A percentile compares a stretch with the other conserved stretches of the same genome.
Conservation (phyloP, 2,329 filamentous ascomycete genomes). For the Paraconiothyrium sp. region DNA sequence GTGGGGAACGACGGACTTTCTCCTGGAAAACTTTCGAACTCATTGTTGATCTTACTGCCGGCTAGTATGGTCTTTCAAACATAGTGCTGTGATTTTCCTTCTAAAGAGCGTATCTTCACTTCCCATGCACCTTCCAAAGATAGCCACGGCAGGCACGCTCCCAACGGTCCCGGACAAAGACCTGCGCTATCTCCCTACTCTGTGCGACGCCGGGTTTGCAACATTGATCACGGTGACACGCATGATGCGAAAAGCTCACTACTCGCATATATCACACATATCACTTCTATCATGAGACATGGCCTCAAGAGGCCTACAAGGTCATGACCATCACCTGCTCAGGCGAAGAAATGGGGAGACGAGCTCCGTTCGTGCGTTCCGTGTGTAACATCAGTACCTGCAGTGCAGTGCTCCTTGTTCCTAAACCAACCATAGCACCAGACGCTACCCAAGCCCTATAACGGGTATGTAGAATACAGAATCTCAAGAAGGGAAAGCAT, state of each 20-base stretch:
- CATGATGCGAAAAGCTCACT: neutral
- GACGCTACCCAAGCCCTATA: constrained; percentile 24
- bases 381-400: constrained; percentile 11
- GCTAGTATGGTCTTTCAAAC: too few species aligned
- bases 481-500: constrained; percentile 26
- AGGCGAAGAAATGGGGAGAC: constrained; percentile 2
- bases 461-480: constrained; percentile 40
- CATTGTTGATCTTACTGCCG: too few species aligned
- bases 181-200: neutral
- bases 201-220: too few species aligned
- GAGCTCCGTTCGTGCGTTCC: constrained; percentile 17
- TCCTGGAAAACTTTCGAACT: neutral
- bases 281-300: neutral
- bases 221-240: neutral
- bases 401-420: constrained; percentile 14
- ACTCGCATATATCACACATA: neutral
- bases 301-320: neutral
- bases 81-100: too few species aligned
- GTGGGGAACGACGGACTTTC: neutral
- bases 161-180: too few species aligned
- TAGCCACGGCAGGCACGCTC: too few species aligned
- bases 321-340: neutral
- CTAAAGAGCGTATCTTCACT: too few species aligned
- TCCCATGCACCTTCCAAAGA: too few species aligned
- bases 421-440: constrained; percentile 23